phyloP scores from a whole-genome alignment of 495 filamentous ascomycete genomes.

The Trichoderma reesei region DNA sequence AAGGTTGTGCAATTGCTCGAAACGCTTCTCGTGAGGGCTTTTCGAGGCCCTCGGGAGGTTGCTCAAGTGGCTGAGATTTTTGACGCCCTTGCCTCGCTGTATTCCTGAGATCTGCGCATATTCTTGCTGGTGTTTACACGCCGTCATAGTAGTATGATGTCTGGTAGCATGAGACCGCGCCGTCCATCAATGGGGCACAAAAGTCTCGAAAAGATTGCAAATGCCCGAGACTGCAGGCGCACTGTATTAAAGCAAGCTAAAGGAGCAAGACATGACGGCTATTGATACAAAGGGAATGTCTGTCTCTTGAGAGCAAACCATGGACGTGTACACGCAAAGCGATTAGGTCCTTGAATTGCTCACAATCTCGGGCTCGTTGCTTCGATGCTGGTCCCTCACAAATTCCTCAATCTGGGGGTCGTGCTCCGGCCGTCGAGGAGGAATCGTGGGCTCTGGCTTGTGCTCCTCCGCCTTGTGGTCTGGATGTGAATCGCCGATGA shows the following conservation, averaged over 20 bases:
- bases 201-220: background rate
- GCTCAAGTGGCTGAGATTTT: background rate
- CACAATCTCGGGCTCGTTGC: constrained; percentile 12
- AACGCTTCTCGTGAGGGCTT: too few relatives aligned
- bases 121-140: background rate
- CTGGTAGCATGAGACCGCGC: background rate
- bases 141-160: background rate
- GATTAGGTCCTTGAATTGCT: background rate
- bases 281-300: background rate
- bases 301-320: background rate
- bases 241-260: background rate
- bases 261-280: background rate
- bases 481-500: background rate
- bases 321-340: too few relatives aligned
- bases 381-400: constrained; percentile 27
- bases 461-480: constrained; percentile 6
- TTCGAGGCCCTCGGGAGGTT: background rate
- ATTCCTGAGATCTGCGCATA: background rate
- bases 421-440: constrained; percentile 23
- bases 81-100: background rate
- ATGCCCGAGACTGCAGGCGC: background rate
- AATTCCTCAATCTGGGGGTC: constrained; percentile 29
- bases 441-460: constrained; percentile 11
- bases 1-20: too few relatives aligned
- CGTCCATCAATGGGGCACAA: background rate